phyloP scores from a whole-genome alignment of 495 filamentous ascomycete species.

The Bryoglossum gracile region DNA sequence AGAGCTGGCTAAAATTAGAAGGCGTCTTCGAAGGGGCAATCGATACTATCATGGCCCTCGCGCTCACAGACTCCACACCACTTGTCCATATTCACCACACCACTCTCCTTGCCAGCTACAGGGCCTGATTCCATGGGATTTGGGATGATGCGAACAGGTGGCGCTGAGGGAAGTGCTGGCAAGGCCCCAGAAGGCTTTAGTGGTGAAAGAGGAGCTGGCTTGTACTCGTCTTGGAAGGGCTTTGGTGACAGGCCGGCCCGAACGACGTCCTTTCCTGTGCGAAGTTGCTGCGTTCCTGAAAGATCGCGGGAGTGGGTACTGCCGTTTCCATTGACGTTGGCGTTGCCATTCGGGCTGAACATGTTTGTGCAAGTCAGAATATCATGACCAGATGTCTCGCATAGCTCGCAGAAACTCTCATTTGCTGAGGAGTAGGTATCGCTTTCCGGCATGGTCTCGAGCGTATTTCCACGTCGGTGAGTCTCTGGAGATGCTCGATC shows the following conservation, averaged over 20 bases:
- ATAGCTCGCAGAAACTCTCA: conserved; percentile 91
- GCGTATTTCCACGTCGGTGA: conserved; percentile 39
- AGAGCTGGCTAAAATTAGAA: conserved; percentile 33
- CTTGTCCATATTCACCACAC: conserved; percentile 71
- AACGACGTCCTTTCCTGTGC: conserved; percentile 38
- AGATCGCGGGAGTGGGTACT: conserved; percentile 17
- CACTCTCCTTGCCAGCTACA: conserved; percentile 73
- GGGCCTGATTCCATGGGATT: conserved; percentile 64
- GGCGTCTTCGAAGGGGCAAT: conserved; percentile 89
- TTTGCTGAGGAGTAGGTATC: conserved; percentile 66
- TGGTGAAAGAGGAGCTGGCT: conserved; percentile 46
- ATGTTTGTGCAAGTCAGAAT: conserved; percentile 89
- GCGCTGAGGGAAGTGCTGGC: conserved; percentile 26
- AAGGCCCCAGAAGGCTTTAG: conserved; percentile 29
- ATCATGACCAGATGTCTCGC: conserved; percentile 88
- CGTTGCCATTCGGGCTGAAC: conserved; percentile 47
- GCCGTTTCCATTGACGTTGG: conserved; percentile 5
- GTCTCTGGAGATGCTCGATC: conserved; percentile 28
- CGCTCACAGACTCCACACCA: conserved; percentile 98
- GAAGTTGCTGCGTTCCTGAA: conserved; percentile 16
- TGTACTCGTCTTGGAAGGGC: conserved; percentile 29
- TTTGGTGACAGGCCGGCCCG: conserved; percentile 37
- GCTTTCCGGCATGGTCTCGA: conserved; percentile 61
- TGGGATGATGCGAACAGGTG: conserved; percentile 36
- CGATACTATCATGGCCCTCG: conserved; percentile 91